Conservation (phyloP, 441 rosid genomes). For the Pelargonium australe region DNA sequence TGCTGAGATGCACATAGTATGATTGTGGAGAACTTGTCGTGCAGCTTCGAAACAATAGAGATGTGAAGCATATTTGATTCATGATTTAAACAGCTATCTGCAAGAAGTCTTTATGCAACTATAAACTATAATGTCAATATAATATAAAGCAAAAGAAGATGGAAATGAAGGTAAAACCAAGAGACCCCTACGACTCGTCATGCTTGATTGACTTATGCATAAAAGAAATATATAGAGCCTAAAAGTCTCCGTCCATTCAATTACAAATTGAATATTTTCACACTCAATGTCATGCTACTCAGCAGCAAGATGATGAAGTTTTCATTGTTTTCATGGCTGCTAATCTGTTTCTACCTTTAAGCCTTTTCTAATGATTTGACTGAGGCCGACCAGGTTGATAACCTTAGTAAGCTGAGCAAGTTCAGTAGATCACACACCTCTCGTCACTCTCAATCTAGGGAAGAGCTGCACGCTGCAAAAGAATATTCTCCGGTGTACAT, state of each 20-base stretch:
- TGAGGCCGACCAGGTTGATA: conserved; percentile 20
- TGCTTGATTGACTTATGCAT: not conserved
- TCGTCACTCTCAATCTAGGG: not conserved
- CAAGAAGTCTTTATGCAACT: too few species aligned
- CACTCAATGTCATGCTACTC: not conserved
- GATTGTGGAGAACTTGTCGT: too few species aligned
- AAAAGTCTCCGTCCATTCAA: not conserved
- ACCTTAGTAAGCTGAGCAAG: conserved; percentile 12
- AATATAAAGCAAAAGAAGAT: too few species aligned
- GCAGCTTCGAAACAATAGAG: too few species aligned
- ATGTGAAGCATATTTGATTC: too few species aligned
- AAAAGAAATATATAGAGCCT: too few species aligned
- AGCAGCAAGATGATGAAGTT: not conserved
- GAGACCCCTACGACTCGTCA: too few species aligned
- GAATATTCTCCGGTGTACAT: conserved; percentile 6
- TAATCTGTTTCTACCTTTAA: not conserved
- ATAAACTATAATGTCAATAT: too few species aligned
- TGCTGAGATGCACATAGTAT: too few species aligned
- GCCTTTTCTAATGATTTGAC: not conserved
- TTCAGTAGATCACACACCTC: not conserved
- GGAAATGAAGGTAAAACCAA: too few species aligned
- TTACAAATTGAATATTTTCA: not conserved
- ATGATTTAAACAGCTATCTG: too few species aligned
- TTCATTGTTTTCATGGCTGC: not conserved
- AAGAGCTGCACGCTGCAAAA: not conserved